phyloP scores from a whole-genome alignment of 2,329 filamentous ascomycete genomes.

The Akanthomyces uredinophilus region DNA sequence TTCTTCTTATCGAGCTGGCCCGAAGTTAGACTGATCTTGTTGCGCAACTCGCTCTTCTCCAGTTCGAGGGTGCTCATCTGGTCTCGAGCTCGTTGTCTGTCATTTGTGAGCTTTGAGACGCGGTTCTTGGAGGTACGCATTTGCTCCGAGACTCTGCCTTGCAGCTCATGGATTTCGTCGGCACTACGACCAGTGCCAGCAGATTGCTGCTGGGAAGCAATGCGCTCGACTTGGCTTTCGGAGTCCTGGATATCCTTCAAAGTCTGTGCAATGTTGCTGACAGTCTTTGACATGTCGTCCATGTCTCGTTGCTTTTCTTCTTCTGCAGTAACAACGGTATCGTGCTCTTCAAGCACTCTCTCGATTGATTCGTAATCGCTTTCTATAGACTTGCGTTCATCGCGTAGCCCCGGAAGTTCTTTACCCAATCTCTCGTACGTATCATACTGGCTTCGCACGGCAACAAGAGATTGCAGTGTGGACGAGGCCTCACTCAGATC shows the following conservation, averaged over 20 bases:
- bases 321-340: constrained; percentile 59
- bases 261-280: constrained; percentile 69
- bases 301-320: constrained; percentile 65
- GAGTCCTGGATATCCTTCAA: constrained; percentile 66
- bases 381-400: constrained; percentile 58
- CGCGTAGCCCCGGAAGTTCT: constrained; percentile 66
- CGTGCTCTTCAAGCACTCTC: constrained; percentile 60
- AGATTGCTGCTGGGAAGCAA: constrained; percentile 70
- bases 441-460: constrained; percentile 65
- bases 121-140: constrained; percentile 58
- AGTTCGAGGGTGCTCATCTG: constrained; percentile 68
- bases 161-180: constrained; percentile 78
- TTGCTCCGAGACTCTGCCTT: constrained; percentile 62
- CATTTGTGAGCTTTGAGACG: constrained; percentile 60
- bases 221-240: constrained; percentile 66
- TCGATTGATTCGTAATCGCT: constrained; percentile 57
- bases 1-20: constrained; percentile 79
- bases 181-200: constrained; percentile 61
- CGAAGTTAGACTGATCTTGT: constrained; percentile 64
- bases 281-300: constrained; percentile 70
- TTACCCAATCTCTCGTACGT: constrained; percentile 63
- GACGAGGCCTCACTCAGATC: constrained; percentile 48
- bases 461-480: constrained; percentile 54
- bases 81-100: constrained; percentile 67
- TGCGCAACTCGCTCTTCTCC: constrained; percentile 68